Evolutionary conservation across 148 eudicot genomes (phyloP), one percentile per base, ranked within the genome.

Genomic region (Gaultheria prostrata): DNA sequence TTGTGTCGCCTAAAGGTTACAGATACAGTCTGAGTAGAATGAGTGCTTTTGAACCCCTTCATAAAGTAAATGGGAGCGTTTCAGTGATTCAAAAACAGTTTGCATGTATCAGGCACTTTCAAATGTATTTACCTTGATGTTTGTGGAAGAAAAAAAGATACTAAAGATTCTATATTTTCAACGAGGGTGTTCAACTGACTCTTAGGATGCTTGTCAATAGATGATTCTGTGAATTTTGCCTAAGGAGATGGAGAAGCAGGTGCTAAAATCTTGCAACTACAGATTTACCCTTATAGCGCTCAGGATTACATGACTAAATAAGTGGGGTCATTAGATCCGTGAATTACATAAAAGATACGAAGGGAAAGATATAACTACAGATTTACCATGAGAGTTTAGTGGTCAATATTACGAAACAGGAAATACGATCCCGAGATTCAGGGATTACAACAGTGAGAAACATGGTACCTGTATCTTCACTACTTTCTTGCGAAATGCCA

Each of bases 381-480:
- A 67, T 26, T 28, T 28, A 67, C 35, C 18, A 1, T 67, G 33
- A 65, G 6, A 65, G 33, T 65, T 65, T 35, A 28, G 18, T 11
- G 72, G 39, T 67, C 20, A 67, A 67, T 67, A 67, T 12, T 3
- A 30, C 35, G 1, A 67, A 67, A 67, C 13, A 13, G 39, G 15
- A 28, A 67, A 67, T 30, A n/a, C 26, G 5, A 24, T 80, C 72
- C 21, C 0, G 15, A 80, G n/a, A 63, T 24, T 45, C 28, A n/a
- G 71, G 50, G 67, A 78, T 46, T 43, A 7, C 28, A 6, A 9
- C 43, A 51, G 9, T 74, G 20, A 71, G 28, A 78, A 75, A 77
- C 35, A 74, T 18, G 28, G 50, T 82, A 97, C 99, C 99, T 97
- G 99, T 90, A 97, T 94, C 91, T 91, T 97, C 82, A 97, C 99